Percentiles rank a stretch among this genome's conserved stretches.
phyloP scores from a whole-genome alignment of 352 stramenopile genomes.

The Globisporangium iwayamae region DNA sequence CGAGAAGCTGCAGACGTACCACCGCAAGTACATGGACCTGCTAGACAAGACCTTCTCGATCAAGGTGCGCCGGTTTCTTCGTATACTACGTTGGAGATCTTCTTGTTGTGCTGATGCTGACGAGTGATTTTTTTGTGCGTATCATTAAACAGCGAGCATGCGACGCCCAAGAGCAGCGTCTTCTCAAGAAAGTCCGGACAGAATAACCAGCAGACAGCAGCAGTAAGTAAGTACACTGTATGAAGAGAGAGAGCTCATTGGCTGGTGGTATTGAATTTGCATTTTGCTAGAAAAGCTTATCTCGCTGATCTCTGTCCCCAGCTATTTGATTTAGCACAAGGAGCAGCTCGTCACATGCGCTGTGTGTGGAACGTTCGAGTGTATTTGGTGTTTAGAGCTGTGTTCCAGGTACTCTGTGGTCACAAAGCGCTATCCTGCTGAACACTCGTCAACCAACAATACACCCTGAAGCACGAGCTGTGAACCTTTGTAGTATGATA shows the following conservation, averaged over 20 bases:
- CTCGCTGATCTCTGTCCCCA: neutral
- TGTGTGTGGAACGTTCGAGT: neutral
- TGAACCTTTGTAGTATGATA: conserved; percentile 1
- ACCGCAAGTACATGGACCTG: conserved; percentile 55
- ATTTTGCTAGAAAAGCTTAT: neutral
- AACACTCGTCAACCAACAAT: neutral
- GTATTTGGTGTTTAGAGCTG: conserved; percentile 2
- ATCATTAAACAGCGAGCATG: conserved; percentile 24
- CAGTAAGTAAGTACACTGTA: neutral
- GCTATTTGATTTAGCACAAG: neutral
- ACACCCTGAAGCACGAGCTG: neutral
- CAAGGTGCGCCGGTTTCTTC: conserved; percentile 26
- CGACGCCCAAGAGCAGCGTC: conserved; percentile 19
- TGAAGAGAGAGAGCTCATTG: neutral
- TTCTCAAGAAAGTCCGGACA: conserved; percentile 19
- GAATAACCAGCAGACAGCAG: conserved; percentile 7
- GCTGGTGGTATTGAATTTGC: neutral
- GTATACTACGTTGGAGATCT: neutral
- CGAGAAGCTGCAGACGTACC: conserved; percentile 51
- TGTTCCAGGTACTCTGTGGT: neutral
- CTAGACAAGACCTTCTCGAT: conserved; percentile 64
- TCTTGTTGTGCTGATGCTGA: too few relatives aligned
- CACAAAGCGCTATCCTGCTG: neutral
- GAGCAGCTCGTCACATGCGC: neutral
- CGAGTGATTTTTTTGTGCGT: neutral